Evolutionary conservation across 257 asterid genomes (phyloP), one percentile per base, ranked within the genome.

Genomic region (Solanum bulbocastanum): DNA sequence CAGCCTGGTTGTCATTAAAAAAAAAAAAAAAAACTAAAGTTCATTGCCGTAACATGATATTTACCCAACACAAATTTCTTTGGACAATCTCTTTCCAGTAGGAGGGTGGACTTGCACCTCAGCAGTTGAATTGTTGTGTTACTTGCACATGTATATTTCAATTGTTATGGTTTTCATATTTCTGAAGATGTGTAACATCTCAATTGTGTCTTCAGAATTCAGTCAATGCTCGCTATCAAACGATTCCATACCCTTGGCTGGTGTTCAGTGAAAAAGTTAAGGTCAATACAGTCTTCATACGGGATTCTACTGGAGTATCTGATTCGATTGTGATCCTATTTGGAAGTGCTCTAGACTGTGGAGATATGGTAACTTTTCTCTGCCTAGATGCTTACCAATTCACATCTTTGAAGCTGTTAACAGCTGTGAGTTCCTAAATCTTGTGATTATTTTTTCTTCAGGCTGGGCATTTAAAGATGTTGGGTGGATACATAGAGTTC

Each of bases 241-340:
- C 96, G 14, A 97, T 97, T 89, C 94, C 94, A 35, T 94, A 93
- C 91, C 99, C 99, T 4, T 97, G 99, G 99, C 91, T 97, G 94
- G 99, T 97, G 78, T 97, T 97, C 89, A 95, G 96, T 83, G 99
- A 97, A 91, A 97, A 97, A 92, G 98, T 97, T 91, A 97, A 97
- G 94, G 99, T 97, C 88, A 97, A 97, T 90, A 91, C 96, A 3
- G 99, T 97, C 82, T 97, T 95, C 90, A 91, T 96, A 91, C 98
- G 99, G 33, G 99, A 97, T 92, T 97, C 99, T 7, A 95, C 99
- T 87, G 99, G 99, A 89, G 98, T 97, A 88, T 95, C 99, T 73
- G 99, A 97, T 95, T 97, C 99, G 23, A 93, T 94, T 89, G 92
- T 97, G 95, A 95, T 97, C 92, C 98, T 97, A 58, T 97, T 97